Conservation (phyloP, 257 asterid genomes). For the Lantana camara region DNA sequence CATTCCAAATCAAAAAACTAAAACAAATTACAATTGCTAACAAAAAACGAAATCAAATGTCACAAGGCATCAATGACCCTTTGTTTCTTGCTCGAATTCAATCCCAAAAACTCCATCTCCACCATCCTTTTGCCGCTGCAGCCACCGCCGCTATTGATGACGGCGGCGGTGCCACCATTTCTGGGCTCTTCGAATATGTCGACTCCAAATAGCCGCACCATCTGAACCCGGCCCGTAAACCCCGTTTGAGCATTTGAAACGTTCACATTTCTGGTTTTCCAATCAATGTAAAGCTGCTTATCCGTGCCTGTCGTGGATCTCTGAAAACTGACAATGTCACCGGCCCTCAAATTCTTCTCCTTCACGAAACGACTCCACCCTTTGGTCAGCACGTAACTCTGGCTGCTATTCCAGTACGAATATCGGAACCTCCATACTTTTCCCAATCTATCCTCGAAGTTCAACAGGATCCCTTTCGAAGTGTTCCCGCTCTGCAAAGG, state of each 20-base stretch:
- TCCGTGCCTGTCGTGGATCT: constrained; percentile 57
- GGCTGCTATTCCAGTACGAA: constrained; percentile 90
- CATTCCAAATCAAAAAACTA: constrained; percentile 14
- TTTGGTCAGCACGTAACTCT: constrained; percentile 78
- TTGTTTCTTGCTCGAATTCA: constrained; percentile 60
- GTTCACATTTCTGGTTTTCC: constrained; percentile 37
- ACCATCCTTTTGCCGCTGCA: constrained; percentile 64
- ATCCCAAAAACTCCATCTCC: constrained; percentile 59
- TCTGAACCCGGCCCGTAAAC: constrained; percentile 22
- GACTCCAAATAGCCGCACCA: constrained; percentile 73
- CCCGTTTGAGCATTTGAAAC: not conserved
- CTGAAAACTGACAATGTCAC: constrained; percentile 66
- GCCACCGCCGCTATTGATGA: constrained; percentile 12
- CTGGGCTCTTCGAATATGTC: constrained; percentile 51
- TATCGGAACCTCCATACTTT: constrained; percentile 87
- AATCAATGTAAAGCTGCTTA: constrained; percentile 69
- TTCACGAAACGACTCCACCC: constrained; percentile 94
- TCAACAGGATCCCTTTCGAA: constrained; percentile 61
- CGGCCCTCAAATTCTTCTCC: constrained; percentile 70
- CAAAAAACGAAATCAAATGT: constrained; percentile 24
- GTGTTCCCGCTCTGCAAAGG: constrained; percentile 49
- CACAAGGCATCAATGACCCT: constrained; percentile 74
- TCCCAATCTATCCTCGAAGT: constrained; percentile 65
- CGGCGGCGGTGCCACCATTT: constrained; percentile 19
- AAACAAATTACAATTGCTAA: constrained; percentile 14